Percentiles rank a stretch among this genome's conserved stretches.
Conservation (phyloP, 352 stramenopile genomes). For the Phytophthora rubi region DNA sequence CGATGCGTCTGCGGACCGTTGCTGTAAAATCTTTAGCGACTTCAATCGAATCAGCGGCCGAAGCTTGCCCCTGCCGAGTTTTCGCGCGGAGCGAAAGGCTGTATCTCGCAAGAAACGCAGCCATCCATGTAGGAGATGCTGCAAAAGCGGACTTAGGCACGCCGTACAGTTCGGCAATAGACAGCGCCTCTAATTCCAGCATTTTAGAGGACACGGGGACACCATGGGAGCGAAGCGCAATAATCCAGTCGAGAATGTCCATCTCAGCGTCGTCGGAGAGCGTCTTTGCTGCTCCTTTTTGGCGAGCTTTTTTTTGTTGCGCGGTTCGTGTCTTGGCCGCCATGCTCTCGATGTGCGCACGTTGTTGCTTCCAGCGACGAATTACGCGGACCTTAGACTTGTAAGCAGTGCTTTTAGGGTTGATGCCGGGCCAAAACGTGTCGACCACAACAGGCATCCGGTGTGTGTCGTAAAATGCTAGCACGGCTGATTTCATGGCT, state of each 20-base stretch:
- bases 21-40: conserved; percentile 10
- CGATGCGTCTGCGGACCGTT: conserved; percentile 8
- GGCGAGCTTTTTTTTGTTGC: neutral
- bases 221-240: too few species aligned
- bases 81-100: conserved; percentile 6
- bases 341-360: neutral
- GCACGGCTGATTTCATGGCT: conserved; percentile 2
- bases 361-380: conserved; percentile 9
- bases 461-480: conserved; percentile 14
- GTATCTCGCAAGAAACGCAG: conserved; percentile 5
- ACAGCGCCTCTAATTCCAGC: conserved; percentile 12
- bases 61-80: conserved; percentile 14
- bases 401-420: neutral
- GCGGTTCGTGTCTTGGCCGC: neutral
- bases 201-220: neutral
- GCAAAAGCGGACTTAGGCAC: neutral
- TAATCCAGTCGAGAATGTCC: too few species aligned
- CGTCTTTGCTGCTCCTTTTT: conserved; percentile 1
- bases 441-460: conserved; percentile 1
- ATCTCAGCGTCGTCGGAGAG: neutral
- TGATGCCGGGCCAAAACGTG: conserved; percentile 7
- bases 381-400: conserved; percentile 9
- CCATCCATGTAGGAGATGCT: conserved; percentile 9
- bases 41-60: neutral
- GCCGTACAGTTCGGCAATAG: conserved; percentile 7